Conservation (phyloP, 768 basidiomycete genomes). For the Mrakia hoshinonis region DNA sequence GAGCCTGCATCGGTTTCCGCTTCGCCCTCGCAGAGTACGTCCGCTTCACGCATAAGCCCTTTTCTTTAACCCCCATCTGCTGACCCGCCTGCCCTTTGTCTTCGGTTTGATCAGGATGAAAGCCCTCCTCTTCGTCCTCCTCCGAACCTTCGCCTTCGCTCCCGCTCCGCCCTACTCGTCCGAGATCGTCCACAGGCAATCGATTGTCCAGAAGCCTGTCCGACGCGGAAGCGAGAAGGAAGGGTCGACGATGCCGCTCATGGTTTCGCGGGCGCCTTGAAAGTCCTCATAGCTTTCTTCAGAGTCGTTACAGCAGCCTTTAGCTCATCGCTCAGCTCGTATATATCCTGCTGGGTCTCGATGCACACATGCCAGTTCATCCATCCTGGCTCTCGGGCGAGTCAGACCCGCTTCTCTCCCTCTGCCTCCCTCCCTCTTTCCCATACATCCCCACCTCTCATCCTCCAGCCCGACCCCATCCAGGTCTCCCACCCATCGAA, state of each 20-base stretch:
- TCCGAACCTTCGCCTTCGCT: not conserved
- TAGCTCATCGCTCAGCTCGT: too few relatives aligned
- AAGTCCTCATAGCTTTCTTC: not conserved
- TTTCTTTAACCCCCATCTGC: not conserved
- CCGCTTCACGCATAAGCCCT: not conserved
- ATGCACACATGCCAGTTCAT: too few relatives aligned
- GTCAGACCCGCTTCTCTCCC: too few relatives aligned
- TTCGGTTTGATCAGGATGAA: not conserved
- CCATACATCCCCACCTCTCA: too few relatives aligned
- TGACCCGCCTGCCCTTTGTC: not conserved
- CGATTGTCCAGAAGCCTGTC: not conserved
- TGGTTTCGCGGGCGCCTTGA: not conserved
- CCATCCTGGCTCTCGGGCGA: too few relatives aligned
- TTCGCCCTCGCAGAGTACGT: conserved; percentile 3
- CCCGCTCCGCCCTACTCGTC: not conserved
- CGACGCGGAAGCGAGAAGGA: not conserved
- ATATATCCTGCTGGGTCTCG: too few relatives aligned
- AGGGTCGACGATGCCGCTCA: not conserved
- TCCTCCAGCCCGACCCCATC: too few relatives aligned
- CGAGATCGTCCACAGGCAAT: not conserved
- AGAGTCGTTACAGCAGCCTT: too few relatives aligned
- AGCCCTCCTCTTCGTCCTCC: conserved; percentile 1
- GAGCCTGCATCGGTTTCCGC: not conserved
- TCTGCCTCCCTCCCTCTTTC: too few relatives aligned
- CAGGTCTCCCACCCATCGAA: too few relatives aligned